Percentiles rank a stretch among this genome's conserved stretches.
These are phyloP conservation scores for Pseudopithomyces maydicus DNA, from an alignment of 2,329 filamentous ascomycete species.

Conservation along the genomic window DNA sequence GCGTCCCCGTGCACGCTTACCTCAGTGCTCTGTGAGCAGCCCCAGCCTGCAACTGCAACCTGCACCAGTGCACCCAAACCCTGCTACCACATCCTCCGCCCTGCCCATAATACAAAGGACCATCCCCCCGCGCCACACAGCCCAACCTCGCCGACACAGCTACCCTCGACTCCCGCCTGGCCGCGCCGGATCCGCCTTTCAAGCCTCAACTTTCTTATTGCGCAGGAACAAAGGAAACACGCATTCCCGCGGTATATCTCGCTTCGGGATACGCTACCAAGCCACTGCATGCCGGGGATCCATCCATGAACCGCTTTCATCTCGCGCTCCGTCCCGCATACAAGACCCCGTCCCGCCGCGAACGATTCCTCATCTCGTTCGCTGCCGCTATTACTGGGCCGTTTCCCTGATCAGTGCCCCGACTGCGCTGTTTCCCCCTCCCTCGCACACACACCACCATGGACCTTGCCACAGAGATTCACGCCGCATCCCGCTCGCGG, in stretches of 20 bases:
- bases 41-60: slow-evolving; percentile 1
- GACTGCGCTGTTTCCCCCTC: background rate
- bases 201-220: background rate
- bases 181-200: background rate
- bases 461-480: slow-evolving; percentile 7
- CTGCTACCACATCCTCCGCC: background rate
- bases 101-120: background rate
- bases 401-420: background rate
- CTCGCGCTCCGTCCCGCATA: slow-evolving; percentile 8
- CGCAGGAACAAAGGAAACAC: slow-evolving; percentile 3
- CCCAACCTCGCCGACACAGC: background rate
- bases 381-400: background rate
- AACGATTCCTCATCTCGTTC: background rate
- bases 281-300: slow-evolving; percentile 5
- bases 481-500: slow-evolving; percentile 17
- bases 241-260: slow-evolving; percentile 10
- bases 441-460: background rate
- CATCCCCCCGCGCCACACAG: slow-evolving; percentile 1
- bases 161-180: background rate
- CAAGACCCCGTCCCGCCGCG: slow-evolving; percentile 4
- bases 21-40: background rate
- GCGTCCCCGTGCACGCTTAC: background rate
- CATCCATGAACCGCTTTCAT: slow-evolving; percentile 15
- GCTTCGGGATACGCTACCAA: slow-evolving; percentile 7
- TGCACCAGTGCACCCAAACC: background rate